These are phyloP conservation scores for Ascochyta lentis DNA, from an alignment of 2,329 filamentous ascomycete species.

Conservation along the genomic window DNA sequence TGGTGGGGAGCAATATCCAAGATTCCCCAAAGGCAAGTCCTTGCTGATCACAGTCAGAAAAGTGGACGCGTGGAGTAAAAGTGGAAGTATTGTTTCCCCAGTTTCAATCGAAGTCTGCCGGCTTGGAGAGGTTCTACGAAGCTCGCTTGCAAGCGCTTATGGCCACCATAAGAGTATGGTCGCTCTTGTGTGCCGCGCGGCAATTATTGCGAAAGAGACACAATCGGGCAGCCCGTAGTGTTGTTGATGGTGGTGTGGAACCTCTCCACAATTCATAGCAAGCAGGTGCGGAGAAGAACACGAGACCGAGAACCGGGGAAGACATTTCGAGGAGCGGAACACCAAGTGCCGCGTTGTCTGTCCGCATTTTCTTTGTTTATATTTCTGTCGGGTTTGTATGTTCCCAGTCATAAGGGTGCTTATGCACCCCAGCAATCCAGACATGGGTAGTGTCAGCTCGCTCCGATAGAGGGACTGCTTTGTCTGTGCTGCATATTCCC, in stretches of 20 bases:
- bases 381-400: no score
- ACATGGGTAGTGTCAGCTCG: no score
- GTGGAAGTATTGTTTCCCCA: neutral
- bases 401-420: no score
- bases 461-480: no score
- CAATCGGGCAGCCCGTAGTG: neutral
- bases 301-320: conserved; percentile 2
- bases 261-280: conserved; percentile 14
- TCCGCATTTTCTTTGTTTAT: no score
- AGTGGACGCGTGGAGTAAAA: neutral
- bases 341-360: no score
- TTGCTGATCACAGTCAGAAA: neutral
- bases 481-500: no score
- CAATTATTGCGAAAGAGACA: neutral
- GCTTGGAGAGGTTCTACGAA: neutral
- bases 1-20: neutral
- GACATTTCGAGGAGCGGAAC: neutral
- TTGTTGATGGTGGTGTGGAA: conserved; percentile 12
- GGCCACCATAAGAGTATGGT: neutral
- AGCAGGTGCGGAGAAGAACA: conserved; percentile 3
- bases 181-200: neutral
- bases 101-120: neutral
- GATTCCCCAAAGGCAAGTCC: neutral
- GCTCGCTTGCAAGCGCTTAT: neutral
- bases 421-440: no score